Percentiles rank a stretch among this genome's conserved stretches.
Evolutionary conservation across 2,329 filamentous ascomycete genomes (phyloP).

Genomic region (Stachybotrys chlorohalonatus): DNA sequence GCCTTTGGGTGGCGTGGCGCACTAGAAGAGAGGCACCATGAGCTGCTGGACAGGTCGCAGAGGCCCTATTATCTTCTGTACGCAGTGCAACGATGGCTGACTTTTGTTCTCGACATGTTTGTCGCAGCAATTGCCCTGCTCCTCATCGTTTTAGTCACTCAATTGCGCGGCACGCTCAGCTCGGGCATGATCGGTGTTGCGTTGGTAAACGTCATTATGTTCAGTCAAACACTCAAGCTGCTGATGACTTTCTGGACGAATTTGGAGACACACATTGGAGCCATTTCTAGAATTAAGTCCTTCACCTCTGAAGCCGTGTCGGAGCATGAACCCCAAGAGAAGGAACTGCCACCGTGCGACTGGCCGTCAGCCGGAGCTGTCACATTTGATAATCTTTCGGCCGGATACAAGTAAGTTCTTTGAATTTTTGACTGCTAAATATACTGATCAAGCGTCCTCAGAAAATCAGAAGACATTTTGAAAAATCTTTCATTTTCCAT

Average conservation of each 20-base stretch:
- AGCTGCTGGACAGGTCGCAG: constrained; percentile 32
- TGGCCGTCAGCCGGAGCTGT: constrained; percentile 81
- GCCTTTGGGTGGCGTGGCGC: constrained; percentile 36
- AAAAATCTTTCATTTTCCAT: neutral
- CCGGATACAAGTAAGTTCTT: constrained; percentile 3
- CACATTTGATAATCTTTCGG: constrained; percentile 58
- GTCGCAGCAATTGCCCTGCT: constrained; percentile 10
- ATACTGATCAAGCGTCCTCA: neutral
- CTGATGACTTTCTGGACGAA: constrained; percentile 21
- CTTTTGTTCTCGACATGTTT: constrained; percentile 13
- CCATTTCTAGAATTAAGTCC: constrained; percentile 12
- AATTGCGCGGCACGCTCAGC: constrained; percentile 5
- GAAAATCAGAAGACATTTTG: neutral
- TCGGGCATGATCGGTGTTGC: constrained; percentile 13
- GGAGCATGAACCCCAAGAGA: constrained; percentile 7
- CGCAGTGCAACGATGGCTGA: constrained; percentile 16
- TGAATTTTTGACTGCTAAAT: too few relatives aligned
- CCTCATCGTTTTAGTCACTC: constrained; percentile 8
- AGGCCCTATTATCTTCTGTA: constrained; percentile 34
- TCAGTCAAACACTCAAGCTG: constrained; percentile 16
- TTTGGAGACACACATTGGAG: constrained; percentile 17
- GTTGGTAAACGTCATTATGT: constrained; percentile 16
- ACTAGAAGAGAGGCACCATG: constrained; percentile 22
- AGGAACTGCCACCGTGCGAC: constrained; percentile 53
- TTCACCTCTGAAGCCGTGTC: constrained; percentile 8